A percentile compares a stretch with the other conserved stretches of the same genome.
Evolutionary conservation across 2,329 filamentous ascomycete species (phyloP).

Genomic region (Xylaria sp.): DNA sequence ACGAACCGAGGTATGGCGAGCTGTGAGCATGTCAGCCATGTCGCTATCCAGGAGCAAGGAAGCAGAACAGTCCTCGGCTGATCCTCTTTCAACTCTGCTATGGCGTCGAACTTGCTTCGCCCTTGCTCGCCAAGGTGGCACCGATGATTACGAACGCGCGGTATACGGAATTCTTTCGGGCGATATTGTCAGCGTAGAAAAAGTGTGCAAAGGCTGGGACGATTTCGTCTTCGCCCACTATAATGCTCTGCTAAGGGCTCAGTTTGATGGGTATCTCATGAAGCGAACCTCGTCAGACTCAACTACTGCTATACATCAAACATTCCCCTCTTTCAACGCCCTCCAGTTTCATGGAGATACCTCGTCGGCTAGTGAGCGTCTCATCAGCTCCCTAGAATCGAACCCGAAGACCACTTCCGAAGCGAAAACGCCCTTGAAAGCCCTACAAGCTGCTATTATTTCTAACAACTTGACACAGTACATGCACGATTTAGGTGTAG

Average conservation of each 20-base stretch:
- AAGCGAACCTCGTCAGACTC: constrained; percentile 63
- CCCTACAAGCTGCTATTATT: constrained; percentile 80
- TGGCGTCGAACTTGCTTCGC: constrained; percentile 84
- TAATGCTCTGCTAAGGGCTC: constrained; percentile 82
- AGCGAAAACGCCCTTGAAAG: constrained; percentile 73
- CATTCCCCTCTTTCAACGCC: constrained; percentile 72
- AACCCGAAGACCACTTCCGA: constrained; percentile 66
- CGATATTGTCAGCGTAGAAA: constrained; percentile 79
- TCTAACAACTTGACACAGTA: constrained; percentile 68
- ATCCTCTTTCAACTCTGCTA: constrained; percentile 63
- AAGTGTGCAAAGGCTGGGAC: constrained; percentile 82
- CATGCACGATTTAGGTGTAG: constrained; percentile 67
- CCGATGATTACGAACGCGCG: constrained; percentile 83
- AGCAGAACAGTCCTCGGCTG: constrained; percentile 53
- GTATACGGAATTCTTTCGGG: constrained; percentile 92
- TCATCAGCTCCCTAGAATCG: constrained; percentile 70
- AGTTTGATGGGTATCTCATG: constrained; percentile 79
- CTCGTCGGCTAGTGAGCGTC: constrained; percentile 61
- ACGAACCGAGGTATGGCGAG: constrained; percentile 88
- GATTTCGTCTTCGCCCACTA: constrained; percentile 89
- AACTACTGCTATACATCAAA: constrained; percentile 64
- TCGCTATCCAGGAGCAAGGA: constrained; percentile 64
- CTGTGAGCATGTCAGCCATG: constrained; percentile 80
- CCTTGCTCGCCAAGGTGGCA: constrained; percentile 73
- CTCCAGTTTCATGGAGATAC: constrained; percentile 69